Conservation (phyloP, 805 yeast species). For the Jamesozyma rosinii region DNA sequence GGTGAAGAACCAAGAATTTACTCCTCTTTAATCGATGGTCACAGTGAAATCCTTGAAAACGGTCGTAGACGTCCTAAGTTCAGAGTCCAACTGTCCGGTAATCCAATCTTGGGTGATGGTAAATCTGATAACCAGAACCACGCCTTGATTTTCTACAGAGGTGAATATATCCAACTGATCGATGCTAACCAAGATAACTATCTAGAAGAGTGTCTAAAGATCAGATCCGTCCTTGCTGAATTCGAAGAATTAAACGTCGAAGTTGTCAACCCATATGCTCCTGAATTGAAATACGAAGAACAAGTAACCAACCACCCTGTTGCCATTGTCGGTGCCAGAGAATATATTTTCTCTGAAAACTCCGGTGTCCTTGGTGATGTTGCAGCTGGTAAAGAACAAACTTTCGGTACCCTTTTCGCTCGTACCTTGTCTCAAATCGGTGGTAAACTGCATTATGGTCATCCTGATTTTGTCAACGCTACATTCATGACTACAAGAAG, state of each 20-base stretch:
- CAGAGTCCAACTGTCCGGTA: constrained; percentile 71
- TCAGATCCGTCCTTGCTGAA: constrained; percentile 73
- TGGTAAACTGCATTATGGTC: constrained; percentile 82
- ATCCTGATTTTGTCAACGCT: constrained; percentile 74
- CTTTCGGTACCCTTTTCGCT: constrained; percentile 77
- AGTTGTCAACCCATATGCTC: constrained; percentile 76
- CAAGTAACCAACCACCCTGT: constrained; percentile 52
- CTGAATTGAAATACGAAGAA: constrained; percentile 51
- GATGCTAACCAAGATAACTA: constrained; percentile 86
- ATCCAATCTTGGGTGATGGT: constrained; percentile 82
- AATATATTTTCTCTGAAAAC: constrained; percentile 78
- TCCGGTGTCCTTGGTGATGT: constrained; percentile 80
- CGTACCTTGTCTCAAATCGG: constrained; percentile 79
- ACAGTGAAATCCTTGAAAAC: constrained; percentile 60
- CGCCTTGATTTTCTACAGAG: constrained; percentile 69
- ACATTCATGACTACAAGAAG: constrained; percentile 78
- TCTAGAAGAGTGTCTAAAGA: constrained; percentile 75
- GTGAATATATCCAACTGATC: constrained; percentile 75
- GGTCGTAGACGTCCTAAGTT: constrained; percentile 72
- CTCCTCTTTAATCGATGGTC: constrained; percentile 75
- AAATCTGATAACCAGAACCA: constrained; percentile 83
- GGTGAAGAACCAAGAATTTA: constrained; percentile 65
- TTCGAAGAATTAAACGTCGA: constrained; percentile 71
- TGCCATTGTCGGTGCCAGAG: constrained; percentile 82
- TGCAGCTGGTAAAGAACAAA: constrained; percentile 87